Percentiles rank a stretch among this genome's conserved stretches.
phyloP scores from a whole-genome alignment of 129 eudicot genomes.

The Kitagawia praeruptora region DNA sequence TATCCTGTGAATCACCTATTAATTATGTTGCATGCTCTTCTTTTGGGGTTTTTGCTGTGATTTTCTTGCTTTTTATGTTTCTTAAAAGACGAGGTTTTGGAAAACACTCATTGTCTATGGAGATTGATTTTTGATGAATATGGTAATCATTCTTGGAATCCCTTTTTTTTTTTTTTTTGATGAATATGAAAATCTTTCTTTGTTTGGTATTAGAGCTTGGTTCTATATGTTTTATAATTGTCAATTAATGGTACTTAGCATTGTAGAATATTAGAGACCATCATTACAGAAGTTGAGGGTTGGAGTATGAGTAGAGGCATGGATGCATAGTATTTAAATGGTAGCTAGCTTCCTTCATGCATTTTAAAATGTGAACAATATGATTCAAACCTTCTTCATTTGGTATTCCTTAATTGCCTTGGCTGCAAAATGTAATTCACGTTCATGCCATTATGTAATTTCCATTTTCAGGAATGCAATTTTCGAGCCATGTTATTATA shows the following conservation, averaged over 20 bases:
- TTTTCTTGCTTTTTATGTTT: neutral
- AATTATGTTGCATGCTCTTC: neutral
- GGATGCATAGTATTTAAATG: neutral
- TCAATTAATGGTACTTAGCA: neutral
- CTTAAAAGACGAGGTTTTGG: neutral
- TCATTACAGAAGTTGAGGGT: neutral
- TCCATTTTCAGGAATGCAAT: constrained; percentile 4
- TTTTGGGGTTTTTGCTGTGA: neutral
- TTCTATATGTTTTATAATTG: neutral
- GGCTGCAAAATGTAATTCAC: neutral
- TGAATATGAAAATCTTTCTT: neutral
- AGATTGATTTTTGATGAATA: neutral
- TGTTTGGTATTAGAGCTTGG: neutral
- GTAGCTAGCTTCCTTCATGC: neutral
- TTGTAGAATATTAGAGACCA: neutral
- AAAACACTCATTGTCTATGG: neutral
- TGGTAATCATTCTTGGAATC: neutral
- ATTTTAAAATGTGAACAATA: neutral
- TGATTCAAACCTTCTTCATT: neutral
- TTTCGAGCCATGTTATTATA: neutral
- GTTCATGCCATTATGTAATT: neutral
- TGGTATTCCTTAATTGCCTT: neutral
- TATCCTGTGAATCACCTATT: neutral
- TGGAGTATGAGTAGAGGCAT: neutral
- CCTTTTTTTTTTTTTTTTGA: neutral